Evolutionary conservation across 257 asterid species (phyloP).

Genomic region (Nicotiana knightiana): DNA sequence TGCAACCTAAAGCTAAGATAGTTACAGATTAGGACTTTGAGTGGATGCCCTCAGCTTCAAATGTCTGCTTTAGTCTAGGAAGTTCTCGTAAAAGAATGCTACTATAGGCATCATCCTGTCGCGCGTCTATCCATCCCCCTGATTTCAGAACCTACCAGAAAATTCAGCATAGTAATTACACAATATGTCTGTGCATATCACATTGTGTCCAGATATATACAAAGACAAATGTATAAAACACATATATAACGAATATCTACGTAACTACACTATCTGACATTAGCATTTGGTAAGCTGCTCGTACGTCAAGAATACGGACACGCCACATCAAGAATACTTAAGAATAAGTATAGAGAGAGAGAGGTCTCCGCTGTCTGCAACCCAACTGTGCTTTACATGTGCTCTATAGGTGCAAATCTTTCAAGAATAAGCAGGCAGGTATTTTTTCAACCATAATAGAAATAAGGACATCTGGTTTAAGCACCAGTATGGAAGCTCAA

Average conservation of each 20-base stretch:
- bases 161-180: background rate
- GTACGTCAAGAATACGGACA: background rate
- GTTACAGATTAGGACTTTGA: background rate
- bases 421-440: background rate
- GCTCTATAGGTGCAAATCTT: too few relatives aligned
- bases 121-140: constrained; percentile 48
- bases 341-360: too few relatives aligned
- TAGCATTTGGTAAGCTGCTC: background rate
- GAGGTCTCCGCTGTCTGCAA: too few relatives aligned
- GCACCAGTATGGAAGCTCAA: background rate
- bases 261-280: background rate
- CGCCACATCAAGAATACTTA: too few relatives aligned
- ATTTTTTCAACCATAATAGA: background rate
- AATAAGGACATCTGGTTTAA: background rate
- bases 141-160: constrained; percentile 59
- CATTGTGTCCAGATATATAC: background rate
- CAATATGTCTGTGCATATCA: background rate
- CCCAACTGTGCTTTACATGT: too few relatives aligned
- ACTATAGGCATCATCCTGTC: constrained; percentile 47
- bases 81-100: constrained; percentile 46
- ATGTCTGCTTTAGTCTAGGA: constrained; percentile 29
- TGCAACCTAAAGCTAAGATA: background rate
- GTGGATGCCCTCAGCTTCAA: constrained; percentile 8
- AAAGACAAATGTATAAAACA: background rate
- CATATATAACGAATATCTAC: background rate